Evolutionary conservation across 2,329 filamentous ascomycete species (phyloP).

Genomic region (Cyphellophora attinorum): DNA sequence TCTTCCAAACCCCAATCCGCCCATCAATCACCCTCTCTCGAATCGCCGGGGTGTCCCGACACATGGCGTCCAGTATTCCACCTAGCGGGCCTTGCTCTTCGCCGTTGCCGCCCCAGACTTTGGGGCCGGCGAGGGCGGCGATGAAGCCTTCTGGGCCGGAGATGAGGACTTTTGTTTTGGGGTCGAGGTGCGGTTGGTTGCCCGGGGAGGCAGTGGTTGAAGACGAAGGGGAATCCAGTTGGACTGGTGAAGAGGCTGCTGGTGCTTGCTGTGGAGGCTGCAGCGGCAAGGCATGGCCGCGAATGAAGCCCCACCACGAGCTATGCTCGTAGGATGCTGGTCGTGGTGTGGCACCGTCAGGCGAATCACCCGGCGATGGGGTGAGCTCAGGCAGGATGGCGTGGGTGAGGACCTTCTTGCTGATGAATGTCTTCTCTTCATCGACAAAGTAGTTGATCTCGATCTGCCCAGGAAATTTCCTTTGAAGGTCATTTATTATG

Average conservation of each 20-base stretch:
- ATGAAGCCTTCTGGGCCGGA: slow-evolving; percentile 91
- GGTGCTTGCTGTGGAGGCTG: too few relatives aligned
- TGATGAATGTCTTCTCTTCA: slow-evolving; percentile 62
- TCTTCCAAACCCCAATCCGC: too few relatives aligned
- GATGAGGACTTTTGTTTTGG: slow-evolving; percentile 56
- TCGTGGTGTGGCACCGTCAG: background rate
- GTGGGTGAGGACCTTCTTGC: slow-evolving; percentile 38
- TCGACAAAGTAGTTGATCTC: slow-evolving; percentile 71
- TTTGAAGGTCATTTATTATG: slow-evolving; percentile 54
- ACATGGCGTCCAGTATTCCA: slow-evolving; percentile 7
- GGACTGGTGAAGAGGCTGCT: background rate
- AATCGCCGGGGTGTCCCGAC: too few relatives aligned
- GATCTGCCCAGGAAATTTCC: slow-evolving; percentile 46
- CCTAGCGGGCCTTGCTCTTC: slow-evolving; percentile 18
- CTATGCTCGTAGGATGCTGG: slow-evolving; percentile 13
- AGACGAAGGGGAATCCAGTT: background rate
- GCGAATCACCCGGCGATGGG: too few relatives aligned
- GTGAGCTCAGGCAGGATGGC: slow-evolving; percentile 12
- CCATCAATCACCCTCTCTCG: too few relatives aligned
- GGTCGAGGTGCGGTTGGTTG: background rate
- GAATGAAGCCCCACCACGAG: background rate
- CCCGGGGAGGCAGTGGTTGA: background rate
- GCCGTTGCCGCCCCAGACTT: slow-evolving; percentile 29
- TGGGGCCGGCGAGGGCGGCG: slow-evolving; percentile 67
- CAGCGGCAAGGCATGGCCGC: background rate